Conservation (phyloP, 805 yeast species). For the Yarrowia sp. region DNA sequence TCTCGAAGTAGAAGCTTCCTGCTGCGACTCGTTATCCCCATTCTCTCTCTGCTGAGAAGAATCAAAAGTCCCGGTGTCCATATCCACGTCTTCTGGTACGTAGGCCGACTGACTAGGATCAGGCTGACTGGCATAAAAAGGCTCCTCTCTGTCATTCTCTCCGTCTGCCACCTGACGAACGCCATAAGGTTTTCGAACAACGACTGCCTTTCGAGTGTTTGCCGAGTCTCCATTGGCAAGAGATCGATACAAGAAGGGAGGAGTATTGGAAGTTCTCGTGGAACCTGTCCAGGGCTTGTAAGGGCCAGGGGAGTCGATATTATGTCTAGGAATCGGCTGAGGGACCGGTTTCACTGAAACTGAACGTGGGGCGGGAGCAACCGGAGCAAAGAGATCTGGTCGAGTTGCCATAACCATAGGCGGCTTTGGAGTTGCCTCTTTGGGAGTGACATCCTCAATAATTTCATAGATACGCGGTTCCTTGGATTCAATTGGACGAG, state of each 20-base stretch:
- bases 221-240: no score
- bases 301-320: no score
- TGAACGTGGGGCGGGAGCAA: background rate
- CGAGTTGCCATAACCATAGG: background rate
- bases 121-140: background rate
- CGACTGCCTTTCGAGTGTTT: background rate
- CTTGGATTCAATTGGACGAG: background rate
- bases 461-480: slow-evolving; percentile 2
- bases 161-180: background rate
- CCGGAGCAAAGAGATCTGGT: background rate
- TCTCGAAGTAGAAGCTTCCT: no score
- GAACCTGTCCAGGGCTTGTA: no score
- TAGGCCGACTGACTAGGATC: background rate
- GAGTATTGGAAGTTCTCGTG: no score
- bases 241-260: no score
- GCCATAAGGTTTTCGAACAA: background rate
- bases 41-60: no score
- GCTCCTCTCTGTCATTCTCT: background rate
- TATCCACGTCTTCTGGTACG: background rate
- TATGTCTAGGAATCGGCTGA: no score
- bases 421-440: background rate
- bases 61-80: background rate
- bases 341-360: background rate
- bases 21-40: no score
- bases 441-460: background rate